Evolutionary conservation across 1,139 yeast species (phyloP).

Genomic region (Yamadazyma mexicana): DNA sequence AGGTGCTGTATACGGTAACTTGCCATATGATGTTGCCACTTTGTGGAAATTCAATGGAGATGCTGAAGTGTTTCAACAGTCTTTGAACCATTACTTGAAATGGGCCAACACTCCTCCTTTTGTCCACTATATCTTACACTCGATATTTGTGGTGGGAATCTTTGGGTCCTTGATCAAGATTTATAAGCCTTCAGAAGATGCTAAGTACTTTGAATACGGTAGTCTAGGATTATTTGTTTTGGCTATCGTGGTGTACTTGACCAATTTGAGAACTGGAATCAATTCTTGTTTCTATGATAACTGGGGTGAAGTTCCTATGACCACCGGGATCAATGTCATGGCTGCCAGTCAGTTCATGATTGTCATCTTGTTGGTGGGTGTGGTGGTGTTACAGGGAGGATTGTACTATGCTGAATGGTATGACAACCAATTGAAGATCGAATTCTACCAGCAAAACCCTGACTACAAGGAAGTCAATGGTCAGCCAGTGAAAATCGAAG

Average conservation of each 20-base stretch:
- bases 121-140: conserved; percentile 63
- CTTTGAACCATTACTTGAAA: conserved; percentile 70
- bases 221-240: conserved; percentile 69
- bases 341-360: conserved; percentile 87
- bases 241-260: conserved; percentile 74
- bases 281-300: conserved; percentile 65
- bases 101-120: conserved; percentile 67
- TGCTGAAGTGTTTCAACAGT: conserved; percentile 53
- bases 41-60: conserved; percentile 61
- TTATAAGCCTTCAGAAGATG: conserved; percentile 81
- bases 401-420: conserved; percentile 87
- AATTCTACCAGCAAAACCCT: conserved; percentile 39
- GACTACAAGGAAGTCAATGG: conserved; percentile 33
- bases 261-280: conserved; percentile 83
- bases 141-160: conserved; percentile 60
- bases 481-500: conserved; percentile 16
- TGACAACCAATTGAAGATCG: conserved; percentile 54
- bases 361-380: conserved; percentile 71
- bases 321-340: conserved; percentile 85
- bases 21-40: conserved; percentile 81
- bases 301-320: conserved; percentile 92
- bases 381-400: conserved; percentile 81
- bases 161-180: conserved; percentile 75
- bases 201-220: conserved; percentile 88
- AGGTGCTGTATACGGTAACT: conserved; percentile 76